These are phyloP conservation scores for Didymosphaeria variabile DNA, from an alignment of 2,329 filamentous ascomycete genomes.

Conservation along the genomic window DNA sequence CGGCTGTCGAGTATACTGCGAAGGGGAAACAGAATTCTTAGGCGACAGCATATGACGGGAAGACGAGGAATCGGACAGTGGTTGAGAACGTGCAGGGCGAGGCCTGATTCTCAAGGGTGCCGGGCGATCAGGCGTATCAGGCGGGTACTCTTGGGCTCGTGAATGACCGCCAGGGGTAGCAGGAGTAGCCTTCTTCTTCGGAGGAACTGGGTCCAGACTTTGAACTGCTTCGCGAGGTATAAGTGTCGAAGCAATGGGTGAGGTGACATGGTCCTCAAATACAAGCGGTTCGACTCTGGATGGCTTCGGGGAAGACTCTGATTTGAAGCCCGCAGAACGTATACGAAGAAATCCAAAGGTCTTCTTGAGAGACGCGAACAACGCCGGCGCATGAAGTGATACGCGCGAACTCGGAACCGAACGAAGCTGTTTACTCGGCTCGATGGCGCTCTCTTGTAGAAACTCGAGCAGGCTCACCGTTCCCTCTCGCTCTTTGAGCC, in stretches of 20 bases:
- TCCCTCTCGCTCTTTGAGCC: neutral
- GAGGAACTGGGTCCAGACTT: neutral
- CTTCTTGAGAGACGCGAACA: neutral
- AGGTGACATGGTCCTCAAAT: neutral
- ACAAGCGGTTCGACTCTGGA: neutral
- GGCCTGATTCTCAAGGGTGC: slow-evolving; percentile 33
- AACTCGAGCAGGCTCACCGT: neutral
- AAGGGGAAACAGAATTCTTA: neutral
- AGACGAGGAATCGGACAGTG: neutral
- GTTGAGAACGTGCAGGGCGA: slow-evolving; percentile 18
- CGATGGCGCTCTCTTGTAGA: neutral
- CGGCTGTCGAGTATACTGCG: neutral
- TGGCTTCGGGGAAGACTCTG: neutral
- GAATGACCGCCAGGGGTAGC: no score
- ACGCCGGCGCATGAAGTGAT: neutral
- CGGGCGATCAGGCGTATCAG: slow-evolving; percentile 38
- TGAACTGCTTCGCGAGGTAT: neutral
- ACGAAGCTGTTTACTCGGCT: neutral
- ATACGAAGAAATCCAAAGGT: neutral
- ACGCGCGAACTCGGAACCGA: neutral
- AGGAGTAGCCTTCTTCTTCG: no score
- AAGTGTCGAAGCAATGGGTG: neutral
- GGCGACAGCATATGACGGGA: no score
- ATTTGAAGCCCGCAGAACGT: neutral
- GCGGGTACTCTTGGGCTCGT: slow-evolving; percentile 7